A percentile compares a stretch with the other conserved stretches of the same genome.
Evolutionary conservation across 2,329 filamentous ascomycete genomes (phyloP).

Genomic region (Ophiostoma piceae): DNA sequence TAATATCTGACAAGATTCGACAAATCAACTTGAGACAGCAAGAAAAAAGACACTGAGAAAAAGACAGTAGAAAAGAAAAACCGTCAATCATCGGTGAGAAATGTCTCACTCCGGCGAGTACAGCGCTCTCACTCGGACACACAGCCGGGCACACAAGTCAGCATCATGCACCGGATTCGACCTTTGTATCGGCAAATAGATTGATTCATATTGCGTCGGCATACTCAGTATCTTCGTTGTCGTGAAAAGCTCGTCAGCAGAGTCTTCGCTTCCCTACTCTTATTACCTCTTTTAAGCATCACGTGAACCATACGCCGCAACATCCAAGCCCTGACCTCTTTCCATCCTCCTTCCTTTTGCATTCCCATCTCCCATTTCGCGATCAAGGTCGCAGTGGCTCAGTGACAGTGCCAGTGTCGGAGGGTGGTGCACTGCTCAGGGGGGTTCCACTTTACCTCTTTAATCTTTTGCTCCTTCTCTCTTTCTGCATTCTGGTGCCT

Average conservation of each 20-base stretch:
- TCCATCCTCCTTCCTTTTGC: background rate
- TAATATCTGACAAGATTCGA: background rate
- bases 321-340: background rate
- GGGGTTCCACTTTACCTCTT: slow-evolving; percentile 9
- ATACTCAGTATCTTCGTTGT: too few relatives aligned
- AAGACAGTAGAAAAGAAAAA: background rate
- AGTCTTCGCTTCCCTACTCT: background rate
- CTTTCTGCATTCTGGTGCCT: background rate
- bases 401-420: background rate
- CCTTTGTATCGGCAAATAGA: too few relatives aligned
- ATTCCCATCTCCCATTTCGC: background rate
- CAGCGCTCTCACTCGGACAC: background rate
- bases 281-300: background rate
- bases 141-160: background rate
- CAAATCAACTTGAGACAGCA: background rate
- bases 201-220: background rate
- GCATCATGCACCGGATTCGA: background rate
- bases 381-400: background rate
- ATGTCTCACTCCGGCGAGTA: slow-evolving; percentile 11
- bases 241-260: background rate
- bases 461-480: background rate
- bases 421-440: slow-evolving; percentile 1
- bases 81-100: background rate
- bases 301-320: background rate
- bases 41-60: background rate